These are phyloP conservation scores for Monosporascus cannonballus DNA, from an alignment of 2,329 filamentous ascomycete species.

Conservation along the genomic window DNA sequence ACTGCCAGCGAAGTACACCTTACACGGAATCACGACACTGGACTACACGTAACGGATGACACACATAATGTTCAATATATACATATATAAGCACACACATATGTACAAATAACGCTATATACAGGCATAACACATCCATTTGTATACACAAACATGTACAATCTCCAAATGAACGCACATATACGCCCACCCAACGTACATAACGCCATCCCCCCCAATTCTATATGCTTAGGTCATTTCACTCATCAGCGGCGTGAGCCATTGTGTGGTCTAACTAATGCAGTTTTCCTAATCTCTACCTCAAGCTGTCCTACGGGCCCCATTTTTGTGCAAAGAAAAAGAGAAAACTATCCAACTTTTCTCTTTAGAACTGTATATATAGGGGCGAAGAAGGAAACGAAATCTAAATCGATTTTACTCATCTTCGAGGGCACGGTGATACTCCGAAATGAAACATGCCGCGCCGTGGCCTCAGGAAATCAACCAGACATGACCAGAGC, in stretches of 20 bases:
- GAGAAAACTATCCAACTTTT: constrained; percentile 4
- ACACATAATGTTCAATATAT: neutral
- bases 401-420: neutral
- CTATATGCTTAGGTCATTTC: constrained; percentile 18
- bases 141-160: constrained; percentile 10
- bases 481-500: constrained; percentile 73
- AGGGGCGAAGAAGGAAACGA: constrained; percentile 3
- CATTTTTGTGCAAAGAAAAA: constrained; percentile 3
- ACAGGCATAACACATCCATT: neutral
- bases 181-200: constrained; percentile 7
- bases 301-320: constrained; percentile 16
- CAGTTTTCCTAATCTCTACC: constrained; percentile 23
- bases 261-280: constrained; percentile 23
- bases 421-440: no score
- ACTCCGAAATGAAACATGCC: neutral
- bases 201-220: constrained; percentile 9
- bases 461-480: constrained; percentile 7
- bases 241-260: constrained; percentile 27
- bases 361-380: constrained; percentile 7
- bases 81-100: neutral
- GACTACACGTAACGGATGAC: neutral
- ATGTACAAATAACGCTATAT: neutral
- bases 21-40: no score
- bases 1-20: no score
- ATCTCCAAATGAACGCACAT: constrained; percentile 7